phyloP scores from a whole-genome alignment of 2,329 filamentous ascomycete genomes.

The Mycosphaerella arachidis region DNA sequence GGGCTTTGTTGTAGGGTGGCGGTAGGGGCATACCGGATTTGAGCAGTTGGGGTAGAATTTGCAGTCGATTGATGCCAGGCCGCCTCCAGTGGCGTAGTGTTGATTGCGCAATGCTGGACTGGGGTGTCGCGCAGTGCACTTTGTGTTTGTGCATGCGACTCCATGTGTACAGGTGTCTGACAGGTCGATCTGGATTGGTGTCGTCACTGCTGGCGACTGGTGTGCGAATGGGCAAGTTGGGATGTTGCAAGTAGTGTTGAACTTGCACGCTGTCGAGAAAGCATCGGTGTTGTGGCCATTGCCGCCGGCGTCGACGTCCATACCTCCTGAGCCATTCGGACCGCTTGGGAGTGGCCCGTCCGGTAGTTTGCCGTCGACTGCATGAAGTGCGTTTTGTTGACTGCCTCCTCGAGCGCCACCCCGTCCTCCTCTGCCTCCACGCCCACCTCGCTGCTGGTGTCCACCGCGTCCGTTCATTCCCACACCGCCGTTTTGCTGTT shows the following conservation, averaged over 20 bases:
- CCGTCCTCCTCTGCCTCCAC: conserved; percentile 14
- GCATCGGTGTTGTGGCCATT: conserved; percentile 50
- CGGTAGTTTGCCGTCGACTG: conserved; percentile 23
- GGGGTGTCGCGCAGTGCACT: conserved; percentile 87
- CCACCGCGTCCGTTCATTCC: conserved; percentile 41
- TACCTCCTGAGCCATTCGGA: conserved; percentile 37
- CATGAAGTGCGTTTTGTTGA: conserved; percentile 13
- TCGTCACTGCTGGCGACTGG: conserved; percentile 83
- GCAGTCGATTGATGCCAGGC: conserved; percentile 72
- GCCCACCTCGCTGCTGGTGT: conserved; percentile 4
- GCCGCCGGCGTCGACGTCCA: conserved; percentile 57
- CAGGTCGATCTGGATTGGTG: conserved; percentile 66
- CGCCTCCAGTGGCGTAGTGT: conserved; percentile 51
- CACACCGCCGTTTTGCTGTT: conserved; percentile 34
- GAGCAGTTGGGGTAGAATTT: conserved; percentile 89
- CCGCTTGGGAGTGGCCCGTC: conserved; percentile 18
- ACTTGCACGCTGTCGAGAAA: conserved; percentile 73
- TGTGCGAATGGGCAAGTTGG: conserved; percentile 89
- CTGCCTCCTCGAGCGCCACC: conserved; percentile 11
- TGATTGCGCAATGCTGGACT: conserved; percentile 76
- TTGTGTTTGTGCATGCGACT: conserved; percentile 89
- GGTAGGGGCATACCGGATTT: conserved; percentile 84
- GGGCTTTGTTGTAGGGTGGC: conserved; percentile 77
- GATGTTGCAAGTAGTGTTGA: conserved; percentile 83
- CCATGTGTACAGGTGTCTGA: conserved; percentile 78